phyloP scores from a whole-genome alignment of 768 basidiomycete species.

The Clitopilus passeckerianus region DNA sequence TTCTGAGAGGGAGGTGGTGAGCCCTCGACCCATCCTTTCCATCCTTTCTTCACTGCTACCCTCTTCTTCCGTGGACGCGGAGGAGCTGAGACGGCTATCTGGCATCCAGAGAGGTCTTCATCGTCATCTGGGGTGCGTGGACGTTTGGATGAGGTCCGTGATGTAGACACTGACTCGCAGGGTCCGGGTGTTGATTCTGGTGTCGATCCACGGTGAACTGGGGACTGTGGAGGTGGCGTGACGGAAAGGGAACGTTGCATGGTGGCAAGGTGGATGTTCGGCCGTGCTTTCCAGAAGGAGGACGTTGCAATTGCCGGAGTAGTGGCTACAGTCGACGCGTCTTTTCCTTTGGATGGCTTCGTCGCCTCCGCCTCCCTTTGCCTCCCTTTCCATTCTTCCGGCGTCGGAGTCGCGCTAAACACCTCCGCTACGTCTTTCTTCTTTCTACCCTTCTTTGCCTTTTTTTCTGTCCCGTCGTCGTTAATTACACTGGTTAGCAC shows the following conservation, averaged over 20 bases:
- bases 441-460: constrained; percentile 57
- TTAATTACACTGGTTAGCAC: constrained; percentile 78
- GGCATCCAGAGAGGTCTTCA: constrained; percentile 26
- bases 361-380: constrained; percentile 11
- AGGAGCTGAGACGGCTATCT: constrained; percentile 17
- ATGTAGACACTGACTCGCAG: constrained; percentile 67
- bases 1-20: constrained; percentile 77
- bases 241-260: constrained; percentile 69
- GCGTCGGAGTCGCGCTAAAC: constrained; percentile 28
- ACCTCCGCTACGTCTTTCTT: constrained; percentile 48
- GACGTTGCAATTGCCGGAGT: constrained; percentile 28
- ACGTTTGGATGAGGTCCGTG: constrained; percentile 76
- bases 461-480: constrained; percentile 63
- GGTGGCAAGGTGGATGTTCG: constrained; percentile 67
- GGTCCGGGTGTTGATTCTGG: constrained; percentile 74
- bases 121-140: constrained; percentile 71
- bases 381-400: constrained; percentile 2
- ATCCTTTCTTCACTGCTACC: constrained; percentile 69
- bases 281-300: constrained; percentile 65
- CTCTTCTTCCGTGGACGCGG: constrained; percentile 51
- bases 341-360: constrained; percentile 23
- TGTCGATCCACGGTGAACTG: constrained; percentile 41
- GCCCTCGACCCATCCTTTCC: constrained; percentile 91
- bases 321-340: constrained; percentile 11
- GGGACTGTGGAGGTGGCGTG: constrained; percentile 63